Evolutionary conservation across 2,329 filamentous ascomycete genomes (phyloP), one percentile per base, ranked within the genome.

Genomic region (Pestalotiopsis sp.): DNA sequence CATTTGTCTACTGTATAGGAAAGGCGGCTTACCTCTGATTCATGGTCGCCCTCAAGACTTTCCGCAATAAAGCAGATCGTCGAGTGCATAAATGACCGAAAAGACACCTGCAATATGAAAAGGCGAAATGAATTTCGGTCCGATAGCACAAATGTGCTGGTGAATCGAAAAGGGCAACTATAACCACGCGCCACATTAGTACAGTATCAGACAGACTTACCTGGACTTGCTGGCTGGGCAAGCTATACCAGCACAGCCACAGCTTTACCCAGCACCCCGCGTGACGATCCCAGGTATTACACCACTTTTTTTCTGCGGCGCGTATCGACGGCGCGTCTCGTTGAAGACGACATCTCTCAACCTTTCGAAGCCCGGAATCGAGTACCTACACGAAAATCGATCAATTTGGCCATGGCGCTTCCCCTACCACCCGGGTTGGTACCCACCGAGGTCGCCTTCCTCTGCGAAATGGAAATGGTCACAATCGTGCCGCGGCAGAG

Each of bases 401-500:
- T 49, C 39, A 49, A 45, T 27, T 49, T n/a, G n/a, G 27, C 11
- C 31, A 77, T 79, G 77, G 77, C 77, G 38, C 75, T 78, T 31
- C 75, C 77, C 36, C 66, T 78, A 36, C 74, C 75, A 13, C 71
- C 76, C 1, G 83, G 91, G 80, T 87, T 98, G 59, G 92, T 93
- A 75, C 94, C 96, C 69, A 86, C 93, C 72, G 96, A 99, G 83
- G 92, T 97, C 60, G 93, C 94, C 64, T 99, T 98, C 77, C 85
- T 98, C 36, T 97, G 95, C 81, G 96, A 99, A 83, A 98, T 98
- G 94, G 95, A 98, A 83, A 89, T 94, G 76, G 92, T 99, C 68
- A 98, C 95, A 0, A 88, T 99, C 25, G 90, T 98, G 64, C 96
- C 96, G 45, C 93, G 96, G 66, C 95, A 98, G 80, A 89, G 93